phyloP scores from a whole-genome alignment of 805 yeast species.

The Blastobotrys chiropterorum region DNA sequence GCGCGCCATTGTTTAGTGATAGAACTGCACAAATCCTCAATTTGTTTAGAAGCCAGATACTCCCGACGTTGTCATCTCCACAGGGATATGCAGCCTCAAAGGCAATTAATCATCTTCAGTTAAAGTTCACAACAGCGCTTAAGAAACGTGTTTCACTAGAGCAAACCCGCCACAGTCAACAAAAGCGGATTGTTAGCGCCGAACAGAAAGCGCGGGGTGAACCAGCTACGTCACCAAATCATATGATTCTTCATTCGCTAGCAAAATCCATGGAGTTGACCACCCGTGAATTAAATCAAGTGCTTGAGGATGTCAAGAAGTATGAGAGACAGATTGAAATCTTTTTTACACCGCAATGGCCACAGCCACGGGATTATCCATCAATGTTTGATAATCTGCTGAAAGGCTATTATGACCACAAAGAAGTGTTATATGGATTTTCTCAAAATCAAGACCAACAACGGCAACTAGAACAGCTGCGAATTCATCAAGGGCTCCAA shows the following conservation, averaged over 20 bases:
- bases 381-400: not conserved
- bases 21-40: not conserved
- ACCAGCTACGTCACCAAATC: not conserved
- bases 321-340: not conserved
- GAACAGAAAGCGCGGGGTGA: not conserved
- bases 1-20: not conserved
- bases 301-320: not conserved
- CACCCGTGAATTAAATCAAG: not conserved
- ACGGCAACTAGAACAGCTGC: not conserved
- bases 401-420: not conserved
- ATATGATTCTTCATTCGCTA: not conserved
- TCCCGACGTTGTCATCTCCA: not conserved
- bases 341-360: not conserved
- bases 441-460: not conserved
- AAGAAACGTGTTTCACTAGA: not conserved
- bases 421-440: not conserved
- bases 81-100: not conserved
- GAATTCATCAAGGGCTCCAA: not conserved
- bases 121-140: not conserved
- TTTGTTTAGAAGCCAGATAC: not conserved
- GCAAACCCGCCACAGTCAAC: not conserved
- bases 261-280: not conserved
- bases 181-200: not conserved
- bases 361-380: not conserved
- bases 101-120: not conserved